Evolutionary conservation across 257 asterid species (phyloP), one percentile per base, ranked within the genome.

Genomic region (Anisodus tanguticus): DNA sequence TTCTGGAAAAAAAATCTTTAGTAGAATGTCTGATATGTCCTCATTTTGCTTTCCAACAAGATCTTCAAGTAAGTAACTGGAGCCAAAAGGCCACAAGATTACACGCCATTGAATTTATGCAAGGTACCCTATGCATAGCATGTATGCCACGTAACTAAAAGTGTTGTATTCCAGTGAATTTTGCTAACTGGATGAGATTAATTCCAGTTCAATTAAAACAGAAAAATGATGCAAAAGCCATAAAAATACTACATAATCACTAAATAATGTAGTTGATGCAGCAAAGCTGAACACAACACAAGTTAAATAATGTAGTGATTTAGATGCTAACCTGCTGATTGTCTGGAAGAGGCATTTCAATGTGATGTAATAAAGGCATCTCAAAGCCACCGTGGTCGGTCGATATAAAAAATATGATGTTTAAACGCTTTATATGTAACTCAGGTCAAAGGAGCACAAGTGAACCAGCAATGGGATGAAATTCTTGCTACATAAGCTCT

Each of bases 401-500:
- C 49, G 3, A 51, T 0, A 13, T 51, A 8, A 54, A 26, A 7
- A 26, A 53, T 26, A 53, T 8, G 47, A 76, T 76, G 63, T 53
- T 76, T 51, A 76, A 51, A 51, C 2, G 13, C 47, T 26, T 76
- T 31, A 12, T 53, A 53, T 76, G 81, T 26, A 76, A 51, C 63
- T 26, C 45, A 76, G 8, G 63, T 12, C 57, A 37, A 39, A 39
- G 54, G 15, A 71, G 79, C 57, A 4, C 17, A 45, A 45, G 58
- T 70, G 39, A 71, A 71, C 58, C 58, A 71, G 37, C 55, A 76
- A 53, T 53, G 81, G 63, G 72, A 66, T 45, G 82, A 85, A 51
- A 17, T 89, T 90, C 90, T 87, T 37, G 89, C 83, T 92, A 92
- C 97, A 94, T 92, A 76, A 94, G 95, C 90, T 94, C 94, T 13